Evolutionary conservation across 2,329 filamentous ascomycete genomes (phyloP).

Genomic region (Aphanoascus verrucosus): DNA sequence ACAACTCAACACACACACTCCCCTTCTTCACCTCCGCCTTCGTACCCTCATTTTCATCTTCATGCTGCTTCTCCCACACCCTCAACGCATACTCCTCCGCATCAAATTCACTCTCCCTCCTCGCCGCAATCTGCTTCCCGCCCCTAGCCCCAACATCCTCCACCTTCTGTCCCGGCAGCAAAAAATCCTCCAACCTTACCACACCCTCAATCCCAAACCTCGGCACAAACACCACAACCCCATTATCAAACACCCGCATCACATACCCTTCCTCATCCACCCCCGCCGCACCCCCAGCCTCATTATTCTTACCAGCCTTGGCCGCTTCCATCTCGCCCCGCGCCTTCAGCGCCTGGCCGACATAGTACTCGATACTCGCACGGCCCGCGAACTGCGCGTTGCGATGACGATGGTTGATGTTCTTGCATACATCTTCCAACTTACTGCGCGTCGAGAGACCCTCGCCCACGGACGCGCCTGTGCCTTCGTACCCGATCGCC

Average conservation of each 20-base stretch:
- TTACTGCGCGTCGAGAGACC: slow-evolving; percentile 70
- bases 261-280: slow-evolving; percentile 85
- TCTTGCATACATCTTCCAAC: slow-evolving; percentile 89
- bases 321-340: slow-evolving; percentile 40
- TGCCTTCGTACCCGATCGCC: slow-evolving; percentile 71
- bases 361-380: slow-evolving; percentile 93
- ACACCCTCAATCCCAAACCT: slow-evolving; percentile 90
- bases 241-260: slow-evolving; percentile 95
- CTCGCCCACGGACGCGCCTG: slow-evolving; percentile 59
- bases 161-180: slow-evolving; percentile 36
- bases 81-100: slow-evolving; percentile 70
- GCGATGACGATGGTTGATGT: slow-evolving; percentile 94
- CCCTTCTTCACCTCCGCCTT: slow-evolving; percentile 21
- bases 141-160: slow-evolving; percentile 17
- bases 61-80: slow-evolving; percentile 46
- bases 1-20: slow-evolving; percentile 59
- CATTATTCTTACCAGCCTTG: slow-evolving; percentile 7
- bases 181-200: slow-evolving; percentile 75
- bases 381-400: slow-evolving; percentile 94
- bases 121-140: slow-evolving; percentile 13
- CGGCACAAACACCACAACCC: slow-evolving; percentile 91
- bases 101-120: slow-evolving; percentile 70
- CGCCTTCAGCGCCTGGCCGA: slow-evolving; percentile 86
- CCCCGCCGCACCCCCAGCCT: slow-evolving; percentile 18
- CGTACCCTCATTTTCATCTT: slow-evolving; percentile 44